Conservation (phyloP, 768 basidiomycete species). For the Psilocybe cyanescens region DNA sequence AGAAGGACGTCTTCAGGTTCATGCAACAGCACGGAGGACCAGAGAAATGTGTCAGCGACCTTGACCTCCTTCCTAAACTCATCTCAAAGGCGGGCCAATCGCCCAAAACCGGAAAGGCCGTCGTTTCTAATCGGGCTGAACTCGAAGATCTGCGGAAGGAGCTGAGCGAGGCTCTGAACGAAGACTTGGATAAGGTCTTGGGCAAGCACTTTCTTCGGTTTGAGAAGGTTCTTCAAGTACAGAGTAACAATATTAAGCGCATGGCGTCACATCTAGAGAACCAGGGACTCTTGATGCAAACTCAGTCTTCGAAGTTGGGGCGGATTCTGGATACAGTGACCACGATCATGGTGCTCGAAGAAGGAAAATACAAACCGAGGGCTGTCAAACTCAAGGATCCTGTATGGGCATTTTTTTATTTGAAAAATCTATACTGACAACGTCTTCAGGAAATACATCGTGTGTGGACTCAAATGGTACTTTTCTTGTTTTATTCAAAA, state of each 20-base stretch:
- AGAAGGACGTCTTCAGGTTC: slow-evolving; percentile 33
- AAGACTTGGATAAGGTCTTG: slow-evolving; percentile 13
- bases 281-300: slow-evolving; percentile 8
- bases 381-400: slow-evolving; percentile 15
- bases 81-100: slow-evolving; percentile 25
- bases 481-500: not conserved
- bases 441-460: slow-evolving; percentile 5
- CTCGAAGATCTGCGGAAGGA: slow-evolving; percentile 8
- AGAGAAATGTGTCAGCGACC: slow-evolving; percentile 32
- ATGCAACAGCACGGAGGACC: slow-evolving; percentile 36
- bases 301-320: slow-evolving; percentile 3
- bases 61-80: slow-evolving; percentile 30
- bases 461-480: slow-evolving; percentile 12
- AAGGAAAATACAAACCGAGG: slow-evolving; percentile 6
- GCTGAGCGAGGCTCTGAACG: slow-evolving; percentile 4
- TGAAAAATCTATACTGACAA: no score
- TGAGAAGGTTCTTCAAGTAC: slow-evolving; percentile 12
- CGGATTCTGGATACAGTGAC: slow-evolving; percentile 12
- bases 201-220: slow-evolving; percentile 9
- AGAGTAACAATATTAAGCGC: slow-evolving; percentile 12
- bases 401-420: not conserved
- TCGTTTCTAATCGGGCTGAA: not conserved
- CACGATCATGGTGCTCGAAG: slow-evolving; percentile 11
- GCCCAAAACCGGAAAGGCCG: not conserved
- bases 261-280: slow-evolving; percentile 11